Evolutionary conservation across 805 yeast genomes (phyloP).

Genomic region (Candida methanosorbosa): DNA sequence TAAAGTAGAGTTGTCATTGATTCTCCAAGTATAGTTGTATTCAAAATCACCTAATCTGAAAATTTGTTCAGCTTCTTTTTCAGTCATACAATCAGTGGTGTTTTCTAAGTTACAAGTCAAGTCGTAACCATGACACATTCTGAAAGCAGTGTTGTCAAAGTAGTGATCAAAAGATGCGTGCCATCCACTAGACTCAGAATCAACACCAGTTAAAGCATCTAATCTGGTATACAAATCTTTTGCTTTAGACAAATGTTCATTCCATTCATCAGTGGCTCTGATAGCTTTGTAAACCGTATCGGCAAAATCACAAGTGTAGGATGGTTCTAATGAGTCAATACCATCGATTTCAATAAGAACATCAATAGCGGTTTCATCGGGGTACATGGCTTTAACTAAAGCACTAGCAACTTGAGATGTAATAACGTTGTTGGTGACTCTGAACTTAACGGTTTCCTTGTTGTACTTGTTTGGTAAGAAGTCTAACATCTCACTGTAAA

Average conservation of each 20-base stretch:
- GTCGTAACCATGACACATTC: conserved; percentile 28
- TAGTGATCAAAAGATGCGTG: conserved; percentile 28
- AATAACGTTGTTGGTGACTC: conserved; percentile 30
- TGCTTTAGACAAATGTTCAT: conserved; percentile 23
- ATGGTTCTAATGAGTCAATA: conserved; percentile 30
- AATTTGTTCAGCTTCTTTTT: conserved; percentile 27
- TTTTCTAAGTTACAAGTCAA: conserved; percentile 19
- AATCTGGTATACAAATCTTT: conserved; percentile 18
- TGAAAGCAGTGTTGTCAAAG: conserved; percentile 31
- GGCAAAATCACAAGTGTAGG: conserved; percentile 25
- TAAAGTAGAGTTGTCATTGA: conserved; percentile 24
- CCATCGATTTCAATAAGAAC: conserved; percentile 21
- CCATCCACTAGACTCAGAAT: conserved; percentile 13
- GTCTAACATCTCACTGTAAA: conserved; percentile 26
- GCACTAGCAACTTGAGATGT: conserved; percentile 32
- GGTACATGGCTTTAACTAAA: conserved; percentile 29
- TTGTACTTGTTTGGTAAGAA: conserved; percentile 28
- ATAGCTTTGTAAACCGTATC: conserved; percentile 16
- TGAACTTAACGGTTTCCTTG: conserved; percentile 18
- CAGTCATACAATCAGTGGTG: conserved; percentile 17
- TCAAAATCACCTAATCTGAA: conserved; percentile 36
- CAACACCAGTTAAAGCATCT: conserved; percentile 21
- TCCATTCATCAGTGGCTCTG: conserved; percentile 25
- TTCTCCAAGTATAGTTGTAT: conserved; percentile 29
- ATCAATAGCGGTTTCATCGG: conserved; percentile 19